Conservation (phyloP, 2,329 filamentous ascomycete species). For the Scopulariopsis brevicaulis region DNA sequence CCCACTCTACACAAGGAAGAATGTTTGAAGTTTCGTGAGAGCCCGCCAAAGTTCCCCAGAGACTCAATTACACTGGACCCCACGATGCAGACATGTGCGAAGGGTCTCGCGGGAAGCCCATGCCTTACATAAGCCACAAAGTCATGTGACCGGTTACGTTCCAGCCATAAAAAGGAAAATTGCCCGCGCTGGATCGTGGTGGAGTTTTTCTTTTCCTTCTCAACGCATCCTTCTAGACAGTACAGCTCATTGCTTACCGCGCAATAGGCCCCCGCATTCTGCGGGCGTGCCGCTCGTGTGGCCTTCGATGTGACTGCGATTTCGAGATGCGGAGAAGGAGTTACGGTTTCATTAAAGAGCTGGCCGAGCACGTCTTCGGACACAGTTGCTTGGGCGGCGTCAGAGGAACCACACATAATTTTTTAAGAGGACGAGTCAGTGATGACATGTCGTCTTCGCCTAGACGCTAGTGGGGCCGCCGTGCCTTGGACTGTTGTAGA, state of each 20-base stretch:
- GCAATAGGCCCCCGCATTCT: constrained; percentile 3
- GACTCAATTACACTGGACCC: neutral
- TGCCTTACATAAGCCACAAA: neutral
- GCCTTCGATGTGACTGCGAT: constrained; percentile 45
- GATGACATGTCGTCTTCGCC: neutral
- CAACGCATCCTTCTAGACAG: constrained; percentile 5
- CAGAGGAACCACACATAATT: constrained; percentile 59
- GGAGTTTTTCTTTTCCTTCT: neutral
- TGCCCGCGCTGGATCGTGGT: neutral
- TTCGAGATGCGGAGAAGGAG: constrained; percentile 35
- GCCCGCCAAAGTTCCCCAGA: neutral
- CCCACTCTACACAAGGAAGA: neutral
- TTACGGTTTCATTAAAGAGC: constrained; percentile 55
- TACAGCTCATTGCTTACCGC: constrained; percentile 4
- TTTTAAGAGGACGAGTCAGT: neutral
- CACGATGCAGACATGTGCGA: neutral
- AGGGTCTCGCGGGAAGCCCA: neutral
- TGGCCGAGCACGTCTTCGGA: constrained; percentile 46
- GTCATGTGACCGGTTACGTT: neutral
- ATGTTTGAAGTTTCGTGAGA: neutral
- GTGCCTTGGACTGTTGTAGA: too few species aligned
- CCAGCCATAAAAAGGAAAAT: neutral
- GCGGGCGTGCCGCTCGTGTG: constrained; percentile 4
- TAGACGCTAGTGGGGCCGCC: too few species aligned
- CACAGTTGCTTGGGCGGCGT: constrained; percentile 58